Percentiles rank a stretch among this genome's conserved stretches.
Conservation (phyloP, 208 protist genomes). For the Leptomonas pyrrhocoris region DNA sequence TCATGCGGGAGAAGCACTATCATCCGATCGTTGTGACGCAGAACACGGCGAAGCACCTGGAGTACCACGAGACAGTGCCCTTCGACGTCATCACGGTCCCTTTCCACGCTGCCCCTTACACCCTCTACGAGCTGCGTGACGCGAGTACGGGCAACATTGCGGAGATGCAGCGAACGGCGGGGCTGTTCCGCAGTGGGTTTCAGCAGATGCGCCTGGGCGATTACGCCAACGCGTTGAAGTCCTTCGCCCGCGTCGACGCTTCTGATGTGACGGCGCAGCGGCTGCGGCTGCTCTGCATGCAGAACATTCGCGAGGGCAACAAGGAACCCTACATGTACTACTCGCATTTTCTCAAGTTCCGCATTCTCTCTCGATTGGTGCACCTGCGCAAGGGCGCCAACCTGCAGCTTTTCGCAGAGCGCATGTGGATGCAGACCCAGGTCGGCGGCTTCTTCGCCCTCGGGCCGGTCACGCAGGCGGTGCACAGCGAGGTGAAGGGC, state of each 20-base stretch:
- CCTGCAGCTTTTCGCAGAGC: slow-evolving; percentile 1
- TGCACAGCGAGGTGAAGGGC: not conserved
- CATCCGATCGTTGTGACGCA: slow-evolving; percentile 48
- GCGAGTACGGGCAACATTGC: slow-evolving; percentile 1
- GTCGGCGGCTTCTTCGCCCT: slow-evolving; percentile 13
- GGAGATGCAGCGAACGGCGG: slow-evolving; percentile 23
- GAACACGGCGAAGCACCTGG: slow-evolving; percentile 42
- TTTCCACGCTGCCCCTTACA: slow-evolving; percentile 25
- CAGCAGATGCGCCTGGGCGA: slow-evolving; percentile 47
- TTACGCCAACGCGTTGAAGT: slow-evolving; percentile 43
- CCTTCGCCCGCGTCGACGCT: slow-evolving; percentile 31
- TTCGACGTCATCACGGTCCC: slow-evolving; percentile 33
- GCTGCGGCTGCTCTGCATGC: slow-evolving; percentile 41
- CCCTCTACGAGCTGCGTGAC: slow-evolving; percentile 56
- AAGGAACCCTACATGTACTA: slow-evolving; percentile 13
- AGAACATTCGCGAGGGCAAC: slow-evolving; percentile 28
- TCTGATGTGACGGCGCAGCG: slow-evolving; percentile 32
- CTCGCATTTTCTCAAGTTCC: not conserved
- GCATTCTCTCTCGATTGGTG: slow-evolving; percentile 16
- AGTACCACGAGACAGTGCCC: slow-evolving; percentile 43
- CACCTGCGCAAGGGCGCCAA: slow-evolving; percentile 3
- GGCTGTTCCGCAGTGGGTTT: slow-evolving; percentile 59
- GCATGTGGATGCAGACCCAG: slow-evolving; percentile 7
- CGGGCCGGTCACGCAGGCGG: not conserved
- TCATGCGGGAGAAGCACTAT: slow-evolving; percentile 3